Base-by-base conservation (phyloP, 306 rosid genomes). In the Psophocarpus tetragonolobus region DNA sequence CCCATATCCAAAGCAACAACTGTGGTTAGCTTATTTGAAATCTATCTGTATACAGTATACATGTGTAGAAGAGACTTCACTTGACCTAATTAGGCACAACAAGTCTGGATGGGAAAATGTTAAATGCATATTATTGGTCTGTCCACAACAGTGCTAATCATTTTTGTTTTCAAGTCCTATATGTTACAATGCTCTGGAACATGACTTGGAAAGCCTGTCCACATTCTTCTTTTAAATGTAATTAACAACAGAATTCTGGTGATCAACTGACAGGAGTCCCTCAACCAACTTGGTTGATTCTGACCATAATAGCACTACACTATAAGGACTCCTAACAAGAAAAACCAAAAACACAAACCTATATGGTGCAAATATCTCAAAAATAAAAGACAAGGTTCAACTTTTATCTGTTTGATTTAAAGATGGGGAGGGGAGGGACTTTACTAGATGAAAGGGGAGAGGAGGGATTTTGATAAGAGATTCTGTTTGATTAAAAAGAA, bases 111-210 rank as follows among this genome's bases (percentile, higher is more conserved):
- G 26, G 14, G 9, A 5, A 30, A 48, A 42, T 50, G 60, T 63
- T 54, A 76, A 30, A 44, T 24, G 69, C 26, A 29, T 50, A 50
- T 27, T 64, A 71, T 54, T 39, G 50, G 26, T 41, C 74, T 62
- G 26, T 42, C 64, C 57, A 77, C 77, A 76, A 41, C 26, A 39
- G 8, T 30, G 35, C 56, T 8, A 36, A 64, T 76, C 57, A 63
- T 69, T 54, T 56, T 54, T 74, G 57, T 80, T 15, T 45, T 65
- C 69, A 41, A 41, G 60, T 32, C 30, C 18, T 8, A 65, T 27
- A 47, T n/a, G 45, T 39, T 65, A 73, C 53, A 80, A 18, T 48
- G 41, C 30, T n/a, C 8, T 30, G 20, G 17, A 58, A 33, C 67
- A 30, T 23, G 7, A 11, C 29, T 11, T 21, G 57, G 10, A 61